Evolutionary conservation across 768 basidiomycete species (phyloP), one percentile per base, ranked within the genome.

Genomic region (Hemileccinum impolitum): DNA sequence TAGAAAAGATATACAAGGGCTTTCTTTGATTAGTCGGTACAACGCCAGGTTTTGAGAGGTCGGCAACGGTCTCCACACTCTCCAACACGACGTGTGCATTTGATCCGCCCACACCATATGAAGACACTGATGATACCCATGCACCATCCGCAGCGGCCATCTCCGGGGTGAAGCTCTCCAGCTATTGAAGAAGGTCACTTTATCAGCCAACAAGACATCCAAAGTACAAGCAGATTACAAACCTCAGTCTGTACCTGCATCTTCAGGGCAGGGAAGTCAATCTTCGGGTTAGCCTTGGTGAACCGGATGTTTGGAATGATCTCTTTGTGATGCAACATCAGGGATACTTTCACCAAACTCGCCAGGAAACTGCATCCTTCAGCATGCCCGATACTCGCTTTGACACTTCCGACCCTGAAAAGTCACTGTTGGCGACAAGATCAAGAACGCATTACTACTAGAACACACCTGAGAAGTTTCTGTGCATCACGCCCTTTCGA

Each of bases 61-160:
- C 54, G 9, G 48, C 18, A 19, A 47, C 50, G n/a, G 51, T 53
- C 17, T 63, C 62, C 9, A 30, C 55, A 14, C 53, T 58, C 43
- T 68, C 68, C 53, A 70, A 7, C 19, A 69, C 66, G 3, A 70
- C 4, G 42, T 70, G 65, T 9, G 61, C 68, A 30, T 69, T 69
- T 14, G 68, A 68, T 49, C 67, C 64, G 25, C 68, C 68, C 13
- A 69, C 60, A 45, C 67, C 66, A 41, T 68, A 68, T 9, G 63
- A 66, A 3, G 67, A 69, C 30, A 69, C 39, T 6, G 67, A 69
- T 7, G 66, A 56, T 36, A 69, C 63, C 56, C 58, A 66, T 38
- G 52, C 44, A 34, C 67, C 68, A 21, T 62, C 57, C 2, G 55
- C 40, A 12, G 62, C 58, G 39, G 63, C 68, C 56, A 67, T 64